Conservation (phyloP, 106 monocot species). For the Dendrobium catenatum region DNA sequence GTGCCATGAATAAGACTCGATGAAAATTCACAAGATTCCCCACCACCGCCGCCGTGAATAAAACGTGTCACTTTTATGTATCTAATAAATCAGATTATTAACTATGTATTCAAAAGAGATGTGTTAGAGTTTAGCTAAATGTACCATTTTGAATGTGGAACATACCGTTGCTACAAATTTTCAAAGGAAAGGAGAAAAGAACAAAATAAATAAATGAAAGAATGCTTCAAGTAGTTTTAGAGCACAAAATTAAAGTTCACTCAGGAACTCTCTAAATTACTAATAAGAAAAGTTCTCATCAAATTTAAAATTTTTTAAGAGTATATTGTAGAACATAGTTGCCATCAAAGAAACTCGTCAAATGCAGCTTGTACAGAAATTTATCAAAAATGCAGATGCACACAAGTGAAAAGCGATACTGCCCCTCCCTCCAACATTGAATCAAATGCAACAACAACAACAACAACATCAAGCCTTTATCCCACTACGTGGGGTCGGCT, state of each 20-base stretch:
- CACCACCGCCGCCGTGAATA: background rate
- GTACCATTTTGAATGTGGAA: background rate
- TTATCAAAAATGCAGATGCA: background rate
- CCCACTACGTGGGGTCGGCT: no score
- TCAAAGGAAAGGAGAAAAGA: background rate
- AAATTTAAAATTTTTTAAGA: background rate
- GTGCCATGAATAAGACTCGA: no score
- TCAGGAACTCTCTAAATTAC: background rate
- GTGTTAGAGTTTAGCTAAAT: background rate
- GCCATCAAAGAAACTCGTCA: background rate
- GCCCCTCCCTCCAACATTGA: background rate
- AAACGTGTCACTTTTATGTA: background rate
- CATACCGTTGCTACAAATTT: background rate
- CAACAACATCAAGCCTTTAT: background rate
- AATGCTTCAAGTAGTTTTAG: background rate
- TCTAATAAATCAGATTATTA: background rate
- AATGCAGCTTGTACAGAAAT: conserved; percentile 4
- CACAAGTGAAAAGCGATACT: background rate
- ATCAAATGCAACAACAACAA: background rate
- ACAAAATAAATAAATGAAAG: background rate
- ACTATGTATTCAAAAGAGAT: background rate
- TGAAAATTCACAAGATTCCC: background rate
- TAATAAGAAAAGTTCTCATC: background rate
- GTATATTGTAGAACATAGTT: background rate
- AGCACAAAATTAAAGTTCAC: background rate